These are phyloP conservation scores for Chrysochromulina tobinii DNA, from an alignment of 78 protist species.

Conservation along the genomic window DNA sequence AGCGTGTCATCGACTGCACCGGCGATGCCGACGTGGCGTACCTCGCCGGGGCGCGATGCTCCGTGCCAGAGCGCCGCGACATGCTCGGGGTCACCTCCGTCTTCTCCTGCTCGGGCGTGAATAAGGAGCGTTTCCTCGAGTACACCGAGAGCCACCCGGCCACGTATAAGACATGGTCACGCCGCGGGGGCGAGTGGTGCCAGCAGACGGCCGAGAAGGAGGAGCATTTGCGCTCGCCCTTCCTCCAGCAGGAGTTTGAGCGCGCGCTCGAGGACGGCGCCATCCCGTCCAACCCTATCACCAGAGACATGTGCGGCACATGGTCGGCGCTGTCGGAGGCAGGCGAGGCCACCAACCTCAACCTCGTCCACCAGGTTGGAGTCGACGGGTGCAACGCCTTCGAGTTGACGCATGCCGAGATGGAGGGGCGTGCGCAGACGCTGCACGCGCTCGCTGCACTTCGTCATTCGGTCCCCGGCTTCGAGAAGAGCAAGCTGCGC, in stretches of 20 bases:
- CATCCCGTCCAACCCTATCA: no score
- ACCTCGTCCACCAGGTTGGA: neutral
- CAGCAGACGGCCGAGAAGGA: no score
- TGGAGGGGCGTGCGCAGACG: neutral
- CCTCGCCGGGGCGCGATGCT: neutral
- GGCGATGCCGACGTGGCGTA: neutral
- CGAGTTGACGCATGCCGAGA: neutral
- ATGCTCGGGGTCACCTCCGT: neutral
- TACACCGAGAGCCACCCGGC: no score
- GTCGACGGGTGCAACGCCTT: neutral
- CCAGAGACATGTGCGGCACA: neutral
- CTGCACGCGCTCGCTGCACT: neutral
- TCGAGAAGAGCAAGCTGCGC: slow-evolving; percentile 18
- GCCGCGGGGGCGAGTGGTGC: no score
- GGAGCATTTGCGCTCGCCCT: no score
- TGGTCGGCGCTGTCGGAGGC: neutral
- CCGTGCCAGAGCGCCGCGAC: neutral
- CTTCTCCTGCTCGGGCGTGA: neutral
- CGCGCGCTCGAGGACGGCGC: no score
- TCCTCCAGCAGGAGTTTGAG: no score
- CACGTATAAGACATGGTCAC: no score
- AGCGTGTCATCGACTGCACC: neutral
- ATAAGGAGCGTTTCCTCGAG: no score
- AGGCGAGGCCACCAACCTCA: neutral
- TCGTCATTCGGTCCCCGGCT: neutral